A percentile compares a stretch with the other conserved stretches of the same genome.
These are phyloP conservation scores for Botrytis galanthina DNA, from an alignment of 2,329 filamentous ascomycete genomes.

Conservation along the genomic window DNA sequence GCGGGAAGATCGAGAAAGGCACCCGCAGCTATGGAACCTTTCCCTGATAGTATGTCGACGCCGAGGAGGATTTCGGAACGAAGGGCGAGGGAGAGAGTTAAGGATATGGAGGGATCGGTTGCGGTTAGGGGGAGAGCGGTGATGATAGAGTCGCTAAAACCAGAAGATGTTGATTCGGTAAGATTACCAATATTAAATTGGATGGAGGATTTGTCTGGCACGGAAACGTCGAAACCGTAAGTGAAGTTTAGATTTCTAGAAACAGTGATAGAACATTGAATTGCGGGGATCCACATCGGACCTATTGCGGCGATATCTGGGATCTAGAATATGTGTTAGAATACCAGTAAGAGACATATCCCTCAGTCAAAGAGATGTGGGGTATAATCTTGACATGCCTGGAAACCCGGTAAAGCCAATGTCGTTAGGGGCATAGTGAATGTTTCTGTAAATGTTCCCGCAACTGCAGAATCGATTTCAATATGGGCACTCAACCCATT, in stretches of 20 bases:
- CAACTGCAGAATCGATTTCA: constrained; percentile 5
- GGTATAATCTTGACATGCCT: background rate
- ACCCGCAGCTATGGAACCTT: background rate
- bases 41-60: background rate
- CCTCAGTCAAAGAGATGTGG: background rate
- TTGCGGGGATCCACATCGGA: background rate
- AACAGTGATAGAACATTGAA: background rate
- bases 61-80: constrained; percentile 13
- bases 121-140: constrained; percentile 8
- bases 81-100: constrained; percentile 5
- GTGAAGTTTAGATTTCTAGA: constrained; percentile 1
- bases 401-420: constrained; percentile 8
- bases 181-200: constrained; percentile 5
- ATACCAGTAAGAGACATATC: background rate
- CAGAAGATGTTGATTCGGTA: background rate
- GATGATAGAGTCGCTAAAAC: constrained; percentile 1
- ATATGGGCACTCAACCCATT: constrained; percentile 19
- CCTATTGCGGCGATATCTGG: constrained; percentile 6
- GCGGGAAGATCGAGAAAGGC: constrained; percentile 13
- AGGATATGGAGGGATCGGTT: background rate
- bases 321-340: background rate
- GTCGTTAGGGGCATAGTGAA: background rate
- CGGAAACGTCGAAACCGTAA: constrained; percentile 9
- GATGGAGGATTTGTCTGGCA: background rate
- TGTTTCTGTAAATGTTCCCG: background rate